Conservation (phyloP, 208 protist species). For the Acanthamoeba lenticulata region DNA sequence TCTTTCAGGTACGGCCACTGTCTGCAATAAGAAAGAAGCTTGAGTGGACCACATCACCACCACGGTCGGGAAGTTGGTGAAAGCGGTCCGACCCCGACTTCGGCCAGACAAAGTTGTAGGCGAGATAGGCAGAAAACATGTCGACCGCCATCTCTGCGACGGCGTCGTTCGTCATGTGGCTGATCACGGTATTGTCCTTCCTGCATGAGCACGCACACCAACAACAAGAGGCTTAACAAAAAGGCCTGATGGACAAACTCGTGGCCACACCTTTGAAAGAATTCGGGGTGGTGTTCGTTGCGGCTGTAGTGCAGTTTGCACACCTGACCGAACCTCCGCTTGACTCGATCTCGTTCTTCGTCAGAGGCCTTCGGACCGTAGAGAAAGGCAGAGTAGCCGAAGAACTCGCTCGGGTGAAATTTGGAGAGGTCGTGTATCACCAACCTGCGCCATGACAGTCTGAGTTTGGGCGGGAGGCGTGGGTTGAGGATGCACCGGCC, state of each 20-base stretch:
- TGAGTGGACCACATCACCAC: too few species aligned
- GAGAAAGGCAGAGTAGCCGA: neutral
- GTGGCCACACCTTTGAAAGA: too few species aligned
- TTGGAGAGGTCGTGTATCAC: neutral
- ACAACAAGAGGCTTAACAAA: too few species aligned
- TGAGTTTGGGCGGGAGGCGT: neutral
- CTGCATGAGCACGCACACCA: neutral
- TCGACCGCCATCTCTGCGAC: neutral
- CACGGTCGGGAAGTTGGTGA: too few species aligned
- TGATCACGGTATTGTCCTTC: neutral
- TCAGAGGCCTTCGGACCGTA: too few species aligned
- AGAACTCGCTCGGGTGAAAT: slow-evolving; percentile 10
- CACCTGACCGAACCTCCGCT: neutral
- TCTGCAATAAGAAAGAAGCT: too few species aligned
- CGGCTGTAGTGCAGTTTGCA: neutral
- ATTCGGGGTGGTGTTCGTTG: slow-evolving; percentile 25
- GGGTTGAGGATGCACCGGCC: neutral
- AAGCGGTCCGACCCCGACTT: too few species aligned
- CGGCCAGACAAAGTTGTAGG: neutral
- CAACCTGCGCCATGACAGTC: neutral
- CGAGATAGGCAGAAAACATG: neutral
- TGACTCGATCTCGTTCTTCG: too few species aligned
- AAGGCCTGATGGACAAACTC: neutral
- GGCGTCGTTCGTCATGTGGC: neutral
- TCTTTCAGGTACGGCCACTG: too few species aligned